Conservation (phyloP, 2,329 filamentous ascomycete species). For the Xylariaceae sp. region DNA sequence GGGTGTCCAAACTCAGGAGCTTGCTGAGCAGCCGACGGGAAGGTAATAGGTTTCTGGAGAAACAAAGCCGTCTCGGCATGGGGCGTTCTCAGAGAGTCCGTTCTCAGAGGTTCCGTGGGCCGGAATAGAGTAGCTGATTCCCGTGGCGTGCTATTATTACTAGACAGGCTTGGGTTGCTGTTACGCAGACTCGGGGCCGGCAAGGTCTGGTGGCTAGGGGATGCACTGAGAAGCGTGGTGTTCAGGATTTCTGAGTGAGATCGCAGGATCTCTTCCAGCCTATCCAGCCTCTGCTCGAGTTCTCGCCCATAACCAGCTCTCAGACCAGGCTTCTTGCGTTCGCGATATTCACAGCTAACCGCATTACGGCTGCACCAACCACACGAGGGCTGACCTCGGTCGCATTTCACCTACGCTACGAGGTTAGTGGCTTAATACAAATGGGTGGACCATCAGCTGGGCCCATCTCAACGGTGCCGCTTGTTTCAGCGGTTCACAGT, state of each 20-base stretch:
- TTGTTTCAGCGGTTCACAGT: not conserved
- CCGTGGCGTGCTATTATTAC: slow-evolving; percentile 52
- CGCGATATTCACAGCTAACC: slow-evolving; percentile 61
- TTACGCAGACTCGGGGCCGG: slow-evolving; percentile 42
- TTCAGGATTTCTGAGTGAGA: slow-evolving; percentile 64
- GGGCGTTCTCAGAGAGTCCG: slow-evolving; percentile 42
- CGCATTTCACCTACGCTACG: slow-evolving; percentile 59
- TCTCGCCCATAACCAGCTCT: slow-evolving; percentile 66
- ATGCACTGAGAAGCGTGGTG: slow-evolving; percentile 42
- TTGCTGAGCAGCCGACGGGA: slow-evolving; percentile 40
- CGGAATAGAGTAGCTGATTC: slow-evolving; percentile 45
- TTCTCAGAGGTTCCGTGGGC: slow-evolving; percentile 45
- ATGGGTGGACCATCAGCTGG: not conserved
- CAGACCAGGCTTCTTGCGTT: slow-evolving; percentile 62
- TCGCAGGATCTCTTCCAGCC: slow-evolving; percentile 60
- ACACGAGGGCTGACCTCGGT: slow-evolving; percentile 67
- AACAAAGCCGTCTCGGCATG: slow-evolving; percentile 58
- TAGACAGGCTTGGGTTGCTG: slow-evolving; percentile 47
- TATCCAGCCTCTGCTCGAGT: slow-evolving; percentile 66
- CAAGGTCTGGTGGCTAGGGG: slow-evolving; percentile 33
- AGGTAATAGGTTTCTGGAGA: slow-evolving; percentile 53
- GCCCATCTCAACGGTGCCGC: not conserved
- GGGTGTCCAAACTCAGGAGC: slow-evolving; percentile 47
- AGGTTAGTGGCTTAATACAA: slow-evolving; percentile 10
- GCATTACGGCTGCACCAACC: slow-evolving; percentile 63